phyloP scores from a whole-genome alignment of 2,329 filamentous ascomycete genomes.

The Penicillium paneum region DNA sequence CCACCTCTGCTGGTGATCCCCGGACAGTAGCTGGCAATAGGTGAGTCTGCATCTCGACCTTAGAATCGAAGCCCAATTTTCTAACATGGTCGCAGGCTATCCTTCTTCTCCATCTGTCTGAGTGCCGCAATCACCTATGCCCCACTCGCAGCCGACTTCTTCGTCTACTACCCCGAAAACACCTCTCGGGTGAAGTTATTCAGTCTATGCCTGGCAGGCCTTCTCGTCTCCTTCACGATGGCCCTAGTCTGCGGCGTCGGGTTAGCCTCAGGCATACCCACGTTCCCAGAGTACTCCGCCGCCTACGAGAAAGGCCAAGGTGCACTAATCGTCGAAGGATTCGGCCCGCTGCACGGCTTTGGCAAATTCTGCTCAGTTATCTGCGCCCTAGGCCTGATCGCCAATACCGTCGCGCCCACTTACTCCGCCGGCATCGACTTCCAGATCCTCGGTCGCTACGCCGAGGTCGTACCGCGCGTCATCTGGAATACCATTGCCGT shows the following conservation, averaged over 20 bases:
- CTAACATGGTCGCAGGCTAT: slow-evolving; percentile 44
- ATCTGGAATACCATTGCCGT: slow-evolving; percentile 63
- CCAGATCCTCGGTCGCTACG: slow-evolving; percentile 61
- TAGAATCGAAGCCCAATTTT: too few relatives aligned
- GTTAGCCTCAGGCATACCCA: slow-evolving; percentile 56
- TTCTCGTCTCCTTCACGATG: slow-evolving; percentile 58
- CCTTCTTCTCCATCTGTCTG: slow-evolving; percentile 68
- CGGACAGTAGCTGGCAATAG: slow-evolving; percentile 52
- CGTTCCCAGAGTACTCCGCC: slow-evolving; percentile 52
- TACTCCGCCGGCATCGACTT: slow-evolving; percentile 67
- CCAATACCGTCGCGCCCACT: slow-evolving; percentile 63
- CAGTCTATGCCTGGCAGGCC: slow-evolving; percentile 54
- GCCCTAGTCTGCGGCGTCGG: slow-evolving; percentile 62
- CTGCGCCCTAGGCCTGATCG: slow-evolving; percentile 61
- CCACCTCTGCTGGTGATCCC: slow-evolving; percentile 51
- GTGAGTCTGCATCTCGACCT: slow-evolving; percentile 14
- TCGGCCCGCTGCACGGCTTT: slow-evolving; percentile 57
- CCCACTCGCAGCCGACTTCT: slow-evolving; percentile 63
- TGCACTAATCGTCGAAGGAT: slow-evolving; percentile 62
- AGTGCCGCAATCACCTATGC: slow-evolving; percentile 64
- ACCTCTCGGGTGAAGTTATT: slow-evolving; percentile 56
- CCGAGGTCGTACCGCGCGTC: slow-evolving; percentile 58
- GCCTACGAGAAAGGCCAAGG: slow-evolving; percentile 61
- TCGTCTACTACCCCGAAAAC: slow-evolving; percentile 61
- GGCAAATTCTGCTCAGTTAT: slow-evolving; percentile 66